phyloP scores from a whole-genome alignment of 768 basidiomycete genomes.

The Trametes gibbosa region DNA sequence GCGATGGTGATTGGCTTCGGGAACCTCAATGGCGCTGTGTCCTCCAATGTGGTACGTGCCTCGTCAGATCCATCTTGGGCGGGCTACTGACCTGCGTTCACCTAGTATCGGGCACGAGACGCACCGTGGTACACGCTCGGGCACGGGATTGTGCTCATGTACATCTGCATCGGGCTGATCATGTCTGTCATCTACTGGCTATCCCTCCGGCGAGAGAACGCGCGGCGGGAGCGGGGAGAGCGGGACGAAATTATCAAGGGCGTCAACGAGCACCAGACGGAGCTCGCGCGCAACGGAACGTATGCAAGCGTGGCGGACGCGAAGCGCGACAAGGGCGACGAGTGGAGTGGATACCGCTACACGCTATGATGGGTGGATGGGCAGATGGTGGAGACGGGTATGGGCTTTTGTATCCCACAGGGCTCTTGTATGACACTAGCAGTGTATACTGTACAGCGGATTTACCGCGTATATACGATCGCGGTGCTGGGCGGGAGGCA shows the following conservation, averaged over 20 bases:
- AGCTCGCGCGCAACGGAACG: constrained; percentile 50
- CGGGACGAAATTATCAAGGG: constrained; percentile 66
- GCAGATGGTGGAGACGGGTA: background rate
- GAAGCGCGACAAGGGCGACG: constrained; percentile 67
- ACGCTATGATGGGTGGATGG: constrained; percentile 35
- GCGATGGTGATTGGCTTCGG: constrained; percentile 70
- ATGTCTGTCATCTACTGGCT: constrained; percentile 41
- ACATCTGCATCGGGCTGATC: constrained; percentile 63
- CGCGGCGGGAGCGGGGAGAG: constrained; percentile 62
- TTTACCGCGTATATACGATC: constrained; percentile 8
- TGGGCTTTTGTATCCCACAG: background rate
- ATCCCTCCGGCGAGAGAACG: constrained; percentile 58
- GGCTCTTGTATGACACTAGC: background rate
- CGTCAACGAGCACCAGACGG: constrained; percentile 34
- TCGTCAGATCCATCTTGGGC: background rate
- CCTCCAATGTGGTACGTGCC: constrained; percentile 66
- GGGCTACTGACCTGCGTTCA: background rate
- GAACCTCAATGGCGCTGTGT: constrained; percentile 74
- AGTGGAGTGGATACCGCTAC: constrained; percentile 77
- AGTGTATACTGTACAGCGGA: constrained; percentile 12
- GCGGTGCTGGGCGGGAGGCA: background rate
- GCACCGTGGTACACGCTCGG: constrained; percentile 66
- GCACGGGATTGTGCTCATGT: constrained; percentile 67
- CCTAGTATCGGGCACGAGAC: constrained; percentile 60
- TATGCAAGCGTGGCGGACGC: constrained; percentile 61